These are phyloP conservation scores for Aspergillus sp. DNA, from an alignment of 2,329 filamentous ascomycete species.

Conservation along the genomic window DNA sequence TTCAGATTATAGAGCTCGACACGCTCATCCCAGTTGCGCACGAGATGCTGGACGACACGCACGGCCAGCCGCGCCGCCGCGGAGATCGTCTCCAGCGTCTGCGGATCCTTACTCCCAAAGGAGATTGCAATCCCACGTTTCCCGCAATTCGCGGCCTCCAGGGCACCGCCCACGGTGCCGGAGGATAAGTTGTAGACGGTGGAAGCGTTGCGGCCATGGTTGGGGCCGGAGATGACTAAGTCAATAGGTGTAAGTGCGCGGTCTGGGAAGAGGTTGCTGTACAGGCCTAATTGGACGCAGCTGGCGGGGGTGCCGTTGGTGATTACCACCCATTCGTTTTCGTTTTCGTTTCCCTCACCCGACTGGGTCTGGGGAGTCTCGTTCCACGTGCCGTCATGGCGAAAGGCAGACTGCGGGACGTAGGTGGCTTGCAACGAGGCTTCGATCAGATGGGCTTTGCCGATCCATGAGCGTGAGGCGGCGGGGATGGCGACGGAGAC, in stretches of 20 bases:
- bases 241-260: slow-evolving; percentile 46
- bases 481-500: slow-evolving; percentile 85
- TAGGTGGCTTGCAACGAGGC: slow-evolving; percentile 71
- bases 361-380: background rate
- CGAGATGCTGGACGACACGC: slow-evolving; percentile 65
- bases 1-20: slow-evolving; percentile 81
- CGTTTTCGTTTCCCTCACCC: background rate
- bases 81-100: slow-evolving; percentile 65
- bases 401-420: slow-evolving; percentile 55
- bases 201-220: slow-evolving; percentile 71
- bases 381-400: slow-evolving; percentile 48
- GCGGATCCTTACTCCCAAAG: slow-evolving; percentile 73
- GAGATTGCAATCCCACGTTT: slow-evolving; percentile 66
- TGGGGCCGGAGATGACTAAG: slow-evolving; percentile 66
- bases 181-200: slow-evolving; percentile 67
- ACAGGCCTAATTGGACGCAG: slow-evolving; percentile 67
- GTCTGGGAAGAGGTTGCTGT: slow-evolving; percentile 60
- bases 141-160: slow-evolving; percentile 64
- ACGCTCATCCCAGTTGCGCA: slow-evolving; percentile 59
- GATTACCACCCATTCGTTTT: slow-evolving; percentile 58
- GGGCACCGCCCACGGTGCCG: slow-evolving; percentile 65
- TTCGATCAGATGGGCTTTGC: slow-evolving; percentile 89
- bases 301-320: slow-evolving; percentile 68
- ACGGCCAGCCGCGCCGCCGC: slow-evolving; percentile 65
- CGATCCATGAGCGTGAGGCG: slow-evolving; percentile 87